Evolutionary conservation across 164 flowering plant species (phyloP), one percentile per base, ranked within the genome.

Genomic region (Liriodendron chinense): DNA sequence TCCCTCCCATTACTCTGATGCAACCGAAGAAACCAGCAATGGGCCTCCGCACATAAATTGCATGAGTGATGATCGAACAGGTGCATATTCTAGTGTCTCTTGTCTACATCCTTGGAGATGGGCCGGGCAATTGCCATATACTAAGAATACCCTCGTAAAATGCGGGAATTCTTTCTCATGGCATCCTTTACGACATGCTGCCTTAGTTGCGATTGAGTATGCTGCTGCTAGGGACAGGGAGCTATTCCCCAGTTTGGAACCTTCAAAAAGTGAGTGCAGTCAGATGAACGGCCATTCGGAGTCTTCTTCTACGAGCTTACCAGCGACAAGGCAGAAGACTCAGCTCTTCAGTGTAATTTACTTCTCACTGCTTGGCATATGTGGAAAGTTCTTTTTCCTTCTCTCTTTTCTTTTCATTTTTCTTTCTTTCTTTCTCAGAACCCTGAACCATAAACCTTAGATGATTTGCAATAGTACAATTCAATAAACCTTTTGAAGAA

Each of bases 171-270:
- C 84, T 70, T 75, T 73, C 83, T 75, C 65, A 71, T 92, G 92
- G 94, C 92, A 95, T 78, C 99, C 99, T 72, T 82, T 95, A 76
- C 72, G 86, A 57, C 99, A 93, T 87, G 97, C 98, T 75, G 94
- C 94, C 57, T 76, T 93, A 73, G 92, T 88, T 75, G 98, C 98
- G 43, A 89, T 95, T 79, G 94, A 92, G 76, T 59, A 80, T 80
- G 91, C 99, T 84, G 89, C 99, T 84, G 86, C 92, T n/a, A 86
- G 94, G 80, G 99, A 95, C 78, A 85, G 86, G 65, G 75, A 7
- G 50, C 85, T 91, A 65, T 93, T 83, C 75, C 94, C 97, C 62
- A 70, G 79, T 73, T 43, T 25, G 21, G 82, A 72, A 72, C 56
- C 71, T 8, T n/a, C 59, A 56, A 79, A 49, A 24, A 79, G 83